These are phyloP conservation scores for Monosporozyma yasuniensis DNA, from an alignment of 805 yeast species.

Conservation along the genomic window DNA sequence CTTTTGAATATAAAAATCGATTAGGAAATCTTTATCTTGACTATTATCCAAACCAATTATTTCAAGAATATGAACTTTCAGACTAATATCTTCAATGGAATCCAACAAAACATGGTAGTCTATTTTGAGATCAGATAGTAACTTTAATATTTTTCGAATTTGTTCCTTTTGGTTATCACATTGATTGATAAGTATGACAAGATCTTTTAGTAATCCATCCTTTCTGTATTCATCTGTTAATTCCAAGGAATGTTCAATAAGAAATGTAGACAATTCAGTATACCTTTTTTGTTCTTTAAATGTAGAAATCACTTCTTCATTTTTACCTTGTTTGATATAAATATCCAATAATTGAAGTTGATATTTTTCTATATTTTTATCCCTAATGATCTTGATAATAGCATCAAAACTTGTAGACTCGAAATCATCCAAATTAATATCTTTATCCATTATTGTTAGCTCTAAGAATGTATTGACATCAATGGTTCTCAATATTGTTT, in stretches of 20 bases:
- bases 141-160: slow-evolving; percentile 5
- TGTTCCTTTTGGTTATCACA: not conserved
- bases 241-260: slow-evolving; percentile 7
- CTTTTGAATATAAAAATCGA: slow-evolving; percentile 19
- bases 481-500: slow-evolving; percentile 16
- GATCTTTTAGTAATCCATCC: slow-evolving; percentile 9
- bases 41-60: slow-evolving; percentile 13
- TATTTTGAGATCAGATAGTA: slow-evolving; percentile 9
- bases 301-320: slow-evolving; percentile 8
- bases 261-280: slow-evolving; percentile 5
- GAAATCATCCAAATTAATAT: slow-evolving; percentile 11
- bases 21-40: slow-evolving; percentile 20
- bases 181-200: slow-evolving; percentile 9
- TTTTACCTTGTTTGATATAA: slow-evolving; percentile 11
- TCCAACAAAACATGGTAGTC: slow-evolving; percentile 12
- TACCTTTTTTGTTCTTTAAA: slow-evolving; percentile 7
- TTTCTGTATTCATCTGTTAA: slow-evolving; percentile 12
- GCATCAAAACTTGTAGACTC: slow-evolving; percentile 13
- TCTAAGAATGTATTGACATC: slow-evolving; percentile 19
- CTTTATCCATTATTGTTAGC: slow-evolving; percentile 2
- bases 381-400: slow-evolving; percentile 9
- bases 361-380: slow-evolving; percentile 2
- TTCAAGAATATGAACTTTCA: slow-evolving; percentile 22
- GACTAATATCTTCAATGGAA: slow-evolving; percentile 6
- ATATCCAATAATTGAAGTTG: slow-evolving; percentile 9